Evolutionary conservation across 192 early-diverging fungal species (phyloP), one percentile per base, ranked within the genome.

Genomic region (Rhizoclosmatium globosum): DNA sequence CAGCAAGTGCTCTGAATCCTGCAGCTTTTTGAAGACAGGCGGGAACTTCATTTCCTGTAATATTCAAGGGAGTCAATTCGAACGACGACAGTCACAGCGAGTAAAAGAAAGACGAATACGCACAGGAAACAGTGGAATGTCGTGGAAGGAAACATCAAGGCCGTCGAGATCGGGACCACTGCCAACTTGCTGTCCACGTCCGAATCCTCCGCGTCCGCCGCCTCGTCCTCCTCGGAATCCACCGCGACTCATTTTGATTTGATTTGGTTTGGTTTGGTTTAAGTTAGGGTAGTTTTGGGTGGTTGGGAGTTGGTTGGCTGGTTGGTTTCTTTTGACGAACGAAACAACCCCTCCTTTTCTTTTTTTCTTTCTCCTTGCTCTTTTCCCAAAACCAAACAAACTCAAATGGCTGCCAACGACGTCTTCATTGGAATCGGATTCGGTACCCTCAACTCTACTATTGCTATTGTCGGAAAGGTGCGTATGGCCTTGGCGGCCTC

Each of bases 401-500:
- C 74, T 77, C 17, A 80, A 69, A 71, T 47, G 45, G 70, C 81
- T 2, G 69, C 76, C 59, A 56, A 82, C 41, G 53, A 70, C 44
- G 76, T 81, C n/a, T 81, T 78, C 42, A 81, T 85, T 43, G 95
- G 94, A 80, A 90, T 96, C 69, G 92, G 91, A 85, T 92, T 95
- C 88, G 95, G 95, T 82, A 94, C 91, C 68, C 87, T 91, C 82
- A 93, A 93, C 84, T 93, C 93, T 60, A 92, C 93, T 76, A 94
- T 96, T 82, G 92, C 93, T 69, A 92, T 94, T 81, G 89, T 94
- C 71, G 92, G 89, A 82, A 95, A 94, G 84, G 93, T 68, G 59
- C 6, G 38, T 21, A 38, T 21, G 90, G 71, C 79, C 70, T 17
- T 13, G 31, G 53, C 50, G 19, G 23, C 65, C 11, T n/a, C 11